A percentile compares a stretch with the other conserved stretches of the same genome.
Conservation (phyloP, 768 basidiomycete genomes). For the Suillus brevipes region DNA sequence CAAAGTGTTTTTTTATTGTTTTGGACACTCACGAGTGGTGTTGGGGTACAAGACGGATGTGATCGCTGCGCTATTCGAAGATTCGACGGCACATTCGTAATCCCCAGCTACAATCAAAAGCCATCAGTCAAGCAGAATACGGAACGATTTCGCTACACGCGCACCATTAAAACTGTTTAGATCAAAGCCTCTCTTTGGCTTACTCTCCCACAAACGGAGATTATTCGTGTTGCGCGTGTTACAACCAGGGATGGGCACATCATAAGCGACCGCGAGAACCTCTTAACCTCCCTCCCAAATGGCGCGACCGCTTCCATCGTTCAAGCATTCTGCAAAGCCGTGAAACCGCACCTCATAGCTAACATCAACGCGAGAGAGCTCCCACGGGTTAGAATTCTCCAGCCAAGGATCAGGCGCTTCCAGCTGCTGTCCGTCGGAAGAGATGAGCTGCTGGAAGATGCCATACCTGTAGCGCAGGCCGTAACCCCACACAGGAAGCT, state of each 20-base stretch:
- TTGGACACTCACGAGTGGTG: constrained; percentile 50
- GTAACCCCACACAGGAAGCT: constrained; percentile 95
- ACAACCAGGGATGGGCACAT: constrained; percentile 89
- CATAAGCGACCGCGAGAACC: constrained; percentile 91
- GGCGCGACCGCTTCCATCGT: constrained; percentile 59
- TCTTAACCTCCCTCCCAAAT: constrained; percentile 90
- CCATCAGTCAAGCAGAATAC: not conserved
- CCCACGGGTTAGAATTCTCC: constrained; percentile 86
- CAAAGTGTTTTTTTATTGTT: not conserved
- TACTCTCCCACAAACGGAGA: constrained; percentile 80
- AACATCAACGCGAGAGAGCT: constrained; percentile 83
- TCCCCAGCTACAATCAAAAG: constrained; percentile 64
- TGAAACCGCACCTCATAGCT: constrained; percentile 87
- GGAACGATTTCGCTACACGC: not conserved
- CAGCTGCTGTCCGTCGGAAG: constrained; percentile 77
- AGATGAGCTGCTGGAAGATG: constrained; percentile 94
- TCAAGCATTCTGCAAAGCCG: constrained; percentile 71
- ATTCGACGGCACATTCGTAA: constrained; percentile 86
- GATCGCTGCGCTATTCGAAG: constrained; percentile 90
- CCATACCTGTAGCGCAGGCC: constrained; percentile 92
- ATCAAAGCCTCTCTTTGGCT: constrained; percentile 90
- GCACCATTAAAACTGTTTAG: constrained; percentile 92
- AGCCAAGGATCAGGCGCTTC: constrained; percentile 96
- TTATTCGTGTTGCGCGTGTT: constrained; percentile 88
- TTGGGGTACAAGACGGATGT: constrained; percentile 96